A percentile compares a stretch with the other conserved stretches of the same genome.
Evolutionary conservation across 169 alveolate species (phyloP).

Genomic region (Cryptosporidium sp.): DNA sequence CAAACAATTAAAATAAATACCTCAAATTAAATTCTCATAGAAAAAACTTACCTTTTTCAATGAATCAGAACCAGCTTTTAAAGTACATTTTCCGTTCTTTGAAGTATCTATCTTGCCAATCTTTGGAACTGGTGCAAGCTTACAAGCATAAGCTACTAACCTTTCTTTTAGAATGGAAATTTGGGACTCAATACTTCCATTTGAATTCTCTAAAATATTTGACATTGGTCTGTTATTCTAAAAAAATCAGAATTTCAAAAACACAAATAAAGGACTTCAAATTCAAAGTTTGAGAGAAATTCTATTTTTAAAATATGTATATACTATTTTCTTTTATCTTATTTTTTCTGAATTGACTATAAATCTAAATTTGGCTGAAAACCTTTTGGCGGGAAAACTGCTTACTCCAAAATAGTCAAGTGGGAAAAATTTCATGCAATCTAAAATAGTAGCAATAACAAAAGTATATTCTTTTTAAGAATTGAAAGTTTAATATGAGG

Average conservation of each 20-base stretch:
- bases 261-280: not conserved
- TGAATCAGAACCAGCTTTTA: too few relatives aligned
- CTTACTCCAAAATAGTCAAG: not conserved
- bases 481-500: too few relatives aligned
- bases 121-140: conserved; percentile 67
- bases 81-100: conserved; percentile 20
- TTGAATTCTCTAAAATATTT: not conserved
- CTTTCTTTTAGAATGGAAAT: conserved; percentile 19
- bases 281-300: not conserved
- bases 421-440: not conserved
- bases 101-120: conserved; percentile 26
- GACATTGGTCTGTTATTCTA: not conserved
- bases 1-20: not conserved
- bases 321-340: not conserved
- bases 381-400: conserved; percentile 1
- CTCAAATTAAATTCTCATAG: not conserved
- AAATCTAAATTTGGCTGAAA: conserved; percentile 2
- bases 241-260: not conserved
- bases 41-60: conserved; percentile 18
- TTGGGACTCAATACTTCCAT: conserved; percentile 33
- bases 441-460: not conserved
- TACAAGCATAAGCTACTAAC: conserved; percentile 20
- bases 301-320: not conserved
- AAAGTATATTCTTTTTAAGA: too few relatives aligned
- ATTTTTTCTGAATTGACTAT: not conserved